Evolutionary conservation across 805 yeast species (phyloP).

Genomic region (Candida chilensis): DNA sequence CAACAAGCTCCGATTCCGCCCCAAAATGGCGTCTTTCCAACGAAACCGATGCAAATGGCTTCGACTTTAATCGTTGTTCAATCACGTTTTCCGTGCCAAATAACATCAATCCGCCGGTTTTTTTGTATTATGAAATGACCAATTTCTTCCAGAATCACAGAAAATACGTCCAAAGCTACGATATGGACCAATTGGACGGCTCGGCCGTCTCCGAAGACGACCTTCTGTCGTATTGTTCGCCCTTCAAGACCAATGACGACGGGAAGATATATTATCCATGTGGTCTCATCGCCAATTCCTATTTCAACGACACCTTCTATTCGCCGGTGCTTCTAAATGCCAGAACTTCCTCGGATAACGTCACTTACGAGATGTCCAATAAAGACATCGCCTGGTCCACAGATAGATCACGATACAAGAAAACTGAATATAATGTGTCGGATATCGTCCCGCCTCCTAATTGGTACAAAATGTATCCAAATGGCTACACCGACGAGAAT

Average conservation of each 20-base stretch:
- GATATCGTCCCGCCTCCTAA: constrained; percentile 92
- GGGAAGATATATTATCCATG: constrained; percentile 68
- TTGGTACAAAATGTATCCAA: constrained; percentile 73
- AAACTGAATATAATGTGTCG: constrained; percentile 54
- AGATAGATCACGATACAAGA: constrained; percentile 63
- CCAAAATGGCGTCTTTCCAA: constrained; percentile 58
- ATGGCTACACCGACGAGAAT: constrained; percentile 81
- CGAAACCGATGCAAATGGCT: constrained; percentile 24
- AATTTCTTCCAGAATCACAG: constrained; percentile 94
- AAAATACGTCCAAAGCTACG: constrained; percentile 81
- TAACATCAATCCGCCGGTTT: constrained; percentile 63
- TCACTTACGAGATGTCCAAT: constrained; percentile 32
- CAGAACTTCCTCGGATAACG: constrained; percentile 20
- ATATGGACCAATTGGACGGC: constrained; percentile 76
- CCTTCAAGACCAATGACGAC: constrained; percentile 15
- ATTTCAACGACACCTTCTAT: constrained; percentile 80
- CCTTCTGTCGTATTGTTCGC: constrained; percentile 31
- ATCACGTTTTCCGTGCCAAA: constrained; percentile 67
- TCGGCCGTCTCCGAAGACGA: constrained; percentile 45
- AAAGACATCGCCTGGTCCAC: constrained; percentile 78
- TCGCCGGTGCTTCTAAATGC: constrained; percentile 37
- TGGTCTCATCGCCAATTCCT: constrained; percentile 89
- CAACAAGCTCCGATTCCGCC: constrained; percentile 18
- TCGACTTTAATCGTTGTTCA: constrained; percentile 39
- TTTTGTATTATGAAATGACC: constrained; percentile 75